phyloP scores from a whole-genome alignment of 2,329 filamentous ascomycete genomes.

The Pseudogymnoascus sp. region DNA sequence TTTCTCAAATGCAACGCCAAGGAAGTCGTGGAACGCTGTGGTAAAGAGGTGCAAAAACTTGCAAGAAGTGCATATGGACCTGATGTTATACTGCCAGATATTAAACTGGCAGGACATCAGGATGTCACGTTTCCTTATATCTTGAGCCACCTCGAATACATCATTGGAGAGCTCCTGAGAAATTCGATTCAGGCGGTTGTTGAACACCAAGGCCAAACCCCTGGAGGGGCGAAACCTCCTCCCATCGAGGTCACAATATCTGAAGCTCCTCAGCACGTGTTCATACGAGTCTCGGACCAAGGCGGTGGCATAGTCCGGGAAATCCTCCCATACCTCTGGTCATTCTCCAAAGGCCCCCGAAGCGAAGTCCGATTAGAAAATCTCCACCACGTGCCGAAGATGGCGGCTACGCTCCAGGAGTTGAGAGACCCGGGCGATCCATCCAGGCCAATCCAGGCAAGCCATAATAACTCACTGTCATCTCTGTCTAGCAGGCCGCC shows the following conservation, averaged over 20 bases:
- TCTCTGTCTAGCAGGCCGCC: slow-evolving; percentile 76
- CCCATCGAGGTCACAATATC: slow-evolving; percentile 93
- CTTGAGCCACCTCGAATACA: slow-evolving; percentile 91
- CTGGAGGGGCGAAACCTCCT: slow-evolving; percentile 44
- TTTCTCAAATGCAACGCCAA: slow-evolving; percentile 87
- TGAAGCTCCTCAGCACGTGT: slow-evolving; percentile 88
- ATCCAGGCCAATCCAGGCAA: slow-evolving; percentile 23
- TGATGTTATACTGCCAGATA: slow-evolving; percentile 64
- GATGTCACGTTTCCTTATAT: slow-evolving; percentile 94
- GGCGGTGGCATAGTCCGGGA: slow-evolving; percentile 85
- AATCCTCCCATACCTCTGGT: slow-evolving; percentile 85
- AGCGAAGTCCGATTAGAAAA: slow-evolving; percentile 73
- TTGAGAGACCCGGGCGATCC: slow-evolving; percentile 37
- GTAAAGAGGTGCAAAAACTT: slow-evolving; percentile 64
- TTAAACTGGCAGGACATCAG: slow-evolving; percentile 75
- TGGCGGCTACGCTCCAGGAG: slow-evolving; percentile 91
- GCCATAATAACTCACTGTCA: slow-evolving; percentile 51
- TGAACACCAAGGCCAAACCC: slow-evolving; percentile 52
- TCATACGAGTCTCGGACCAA: slow-evolving; percentile 90
- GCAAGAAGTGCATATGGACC: slow-evolving; percentile 67
- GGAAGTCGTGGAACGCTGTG: slow-evolving; percentile 80
- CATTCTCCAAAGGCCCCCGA: slow-evolving; percentile 86
- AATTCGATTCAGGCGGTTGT: slow-evolving; percentile 92
- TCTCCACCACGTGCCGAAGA: slow-evolving; percentile 74
- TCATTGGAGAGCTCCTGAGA: slow-evolving; percentile 85